phyloP scores from a whole-genome alignment of 768 basidiomycete genomes.

The Trametes cubensis region DNA sequence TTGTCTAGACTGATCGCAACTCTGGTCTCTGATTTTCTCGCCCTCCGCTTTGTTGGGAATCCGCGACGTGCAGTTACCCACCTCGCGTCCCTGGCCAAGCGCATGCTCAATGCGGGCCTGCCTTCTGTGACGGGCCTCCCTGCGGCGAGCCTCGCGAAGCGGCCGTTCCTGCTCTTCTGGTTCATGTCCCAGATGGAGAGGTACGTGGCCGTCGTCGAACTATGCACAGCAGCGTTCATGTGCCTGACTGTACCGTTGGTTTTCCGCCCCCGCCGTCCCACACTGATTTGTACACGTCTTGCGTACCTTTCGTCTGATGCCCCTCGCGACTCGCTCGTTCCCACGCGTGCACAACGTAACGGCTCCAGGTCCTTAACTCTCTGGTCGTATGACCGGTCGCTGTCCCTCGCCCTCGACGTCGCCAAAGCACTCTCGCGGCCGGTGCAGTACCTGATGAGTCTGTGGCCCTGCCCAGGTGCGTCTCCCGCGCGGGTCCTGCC shows the following conservation, averaged over 20 bases:
- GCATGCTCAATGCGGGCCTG: constrained; percentile 56
- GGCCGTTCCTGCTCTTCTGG: constrained; percentile 76
- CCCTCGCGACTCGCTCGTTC: constrained; percentile 10
- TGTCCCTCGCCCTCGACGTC: constrained; percentile 63
- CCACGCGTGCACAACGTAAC: constrained; percentile 16
- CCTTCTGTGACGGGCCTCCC: constrained; percentile 58
- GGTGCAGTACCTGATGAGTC: constrained; percentile 59
- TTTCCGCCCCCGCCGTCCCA: background rate
- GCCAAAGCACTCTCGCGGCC: constrained; percentile 62
- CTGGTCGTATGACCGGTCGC: constrained; percentile 61
- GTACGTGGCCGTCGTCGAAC: constrained; percentile 35
- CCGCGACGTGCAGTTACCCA: constrained; percentile 50
- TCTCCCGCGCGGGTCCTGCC: background rate
- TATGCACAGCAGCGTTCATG: constrained; percentile 2
- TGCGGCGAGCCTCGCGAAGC: constrained; percentile 49
- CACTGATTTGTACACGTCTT: constrained; percentile 10
- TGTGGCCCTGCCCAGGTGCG: constrained; percentile 70
- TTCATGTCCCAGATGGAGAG: constrained; percentile 72
- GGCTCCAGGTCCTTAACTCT: constrained; percentile 52
- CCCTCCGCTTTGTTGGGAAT: background rate
- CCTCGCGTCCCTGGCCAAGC: constrained; percentile 60
- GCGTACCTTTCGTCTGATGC: constrained; percentile 8
- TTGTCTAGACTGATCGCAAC: constrained; percentile 2
- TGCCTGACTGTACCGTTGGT: constrained; percentile 11
- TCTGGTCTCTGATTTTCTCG: background rate